Conservation (phyloP, 202 grass and related monocot species). For the Zizania palustris region DNA sequence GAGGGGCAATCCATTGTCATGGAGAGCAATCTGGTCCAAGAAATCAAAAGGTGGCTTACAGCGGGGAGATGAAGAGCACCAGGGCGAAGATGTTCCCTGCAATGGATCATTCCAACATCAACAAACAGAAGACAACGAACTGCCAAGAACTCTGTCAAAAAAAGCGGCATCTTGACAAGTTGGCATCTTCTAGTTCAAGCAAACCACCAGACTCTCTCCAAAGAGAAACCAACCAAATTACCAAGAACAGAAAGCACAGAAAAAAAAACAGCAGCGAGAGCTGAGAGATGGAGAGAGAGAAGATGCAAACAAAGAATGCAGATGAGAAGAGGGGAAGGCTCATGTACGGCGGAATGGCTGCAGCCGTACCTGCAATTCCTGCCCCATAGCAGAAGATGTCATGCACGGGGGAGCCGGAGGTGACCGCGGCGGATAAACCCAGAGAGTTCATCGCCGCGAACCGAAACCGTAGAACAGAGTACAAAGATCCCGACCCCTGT, state of each 20-base stretch:
- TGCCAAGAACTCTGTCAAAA: conserved; percentile 3
- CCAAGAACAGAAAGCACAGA: too few species aligned
- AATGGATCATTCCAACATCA: conserved; percentile 29
- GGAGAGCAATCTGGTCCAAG: background rate
- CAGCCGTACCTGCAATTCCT: conserved; percentile 68
- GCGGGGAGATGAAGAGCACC: conserved; percentile 84
- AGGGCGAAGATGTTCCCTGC: conserved; percentile 88
- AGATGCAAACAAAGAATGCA: too few species aligned
- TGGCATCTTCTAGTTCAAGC: too few species aligned
- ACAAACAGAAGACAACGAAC: background rate
- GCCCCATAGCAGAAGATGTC: conserved; percentile 68
- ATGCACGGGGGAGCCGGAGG: conserved; percentile 33
- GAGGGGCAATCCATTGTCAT: background rate
- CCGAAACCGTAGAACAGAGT: background rate
- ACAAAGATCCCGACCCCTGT: conserved; percentile 2
- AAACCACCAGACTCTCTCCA: too few species aligned
- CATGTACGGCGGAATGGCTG: too few species aligned
- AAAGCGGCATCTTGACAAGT: too few species aligned
- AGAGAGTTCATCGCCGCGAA: conserved; percentile 27
- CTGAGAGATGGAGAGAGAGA: too few species aligned
- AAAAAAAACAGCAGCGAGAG: too few species aligned
- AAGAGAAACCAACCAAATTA: too few species aligned
- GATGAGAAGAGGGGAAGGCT: too few species aligned
- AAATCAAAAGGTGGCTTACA: conserved; percentile 54
- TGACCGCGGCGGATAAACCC: background rate